Base-by-base conservation (phyloP, 768 basidiomycete genomes). In the Lactarius sanguifluus region DNA sequence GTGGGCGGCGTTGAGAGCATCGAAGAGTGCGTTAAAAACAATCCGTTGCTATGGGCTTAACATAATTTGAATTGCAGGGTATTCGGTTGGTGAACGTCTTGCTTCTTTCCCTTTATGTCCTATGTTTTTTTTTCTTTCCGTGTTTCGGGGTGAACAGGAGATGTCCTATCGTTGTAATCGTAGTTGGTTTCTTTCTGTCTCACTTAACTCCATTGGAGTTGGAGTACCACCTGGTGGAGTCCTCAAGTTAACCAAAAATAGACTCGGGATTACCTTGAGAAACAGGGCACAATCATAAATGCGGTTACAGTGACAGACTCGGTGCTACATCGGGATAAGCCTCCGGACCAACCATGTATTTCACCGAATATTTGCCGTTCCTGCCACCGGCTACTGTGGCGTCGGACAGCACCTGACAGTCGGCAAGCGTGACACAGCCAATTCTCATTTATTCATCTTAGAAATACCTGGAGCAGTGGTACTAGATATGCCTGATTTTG, bases 1-100 rank as follows among this genome's bases (percentile, higher is more conserved):
- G 62, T 70, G 3, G 70, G 70, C 0, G 70, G 70, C 36, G 62
- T 71, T 13, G 70, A 71, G 55, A 69, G 55, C 18, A 54, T 70
- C 32, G 70, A 70, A 36, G 70, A 70, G 70, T 70, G 41, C 54
- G 70, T 52, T 52, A 7, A 52, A 25, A 25, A 6, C 3, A 47
- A 50, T 50, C 1, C 18, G 25, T 52, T 15, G 23, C 50, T 12
- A 28, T 13, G 23, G 23, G 25, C 50, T 7, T 25, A 25, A 25
- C 50, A 15, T 15, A 34, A 34, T 52, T 25, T 25, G 13, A 25
- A 13, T 52, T 25, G 13, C 25, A 52, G 50, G 25, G 13, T 25
- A 15, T 52, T 52, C 13, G 50, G 50, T 25, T 52, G 50, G 50
- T 52, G 50, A 52, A 52, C 23, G 13, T 25, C 47, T 13, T 50